Evolutionary conservation across 2,329 filamentous ascomycete genomes (phyloP).

Genomic region (Colletotrichum endophyticum): DNA sequence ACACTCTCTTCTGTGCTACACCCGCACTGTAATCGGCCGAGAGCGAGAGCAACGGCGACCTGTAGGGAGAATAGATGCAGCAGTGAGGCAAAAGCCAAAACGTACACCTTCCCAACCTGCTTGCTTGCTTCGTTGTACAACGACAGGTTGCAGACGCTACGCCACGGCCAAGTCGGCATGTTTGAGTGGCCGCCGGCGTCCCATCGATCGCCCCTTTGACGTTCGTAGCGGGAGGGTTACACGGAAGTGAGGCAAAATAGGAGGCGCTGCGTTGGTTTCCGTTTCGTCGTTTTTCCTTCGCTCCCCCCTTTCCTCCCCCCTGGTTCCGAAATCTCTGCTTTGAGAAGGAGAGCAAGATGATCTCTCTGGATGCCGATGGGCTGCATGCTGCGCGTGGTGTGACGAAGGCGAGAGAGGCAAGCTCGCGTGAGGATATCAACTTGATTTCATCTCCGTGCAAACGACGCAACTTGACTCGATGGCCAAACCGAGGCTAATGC

Average conservation of each 20-base stretch:
- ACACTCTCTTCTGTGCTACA: neutral
- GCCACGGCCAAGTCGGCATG: neutral
- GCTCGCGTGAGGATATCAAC: neutral
- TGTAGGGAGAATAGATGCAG: neutral
- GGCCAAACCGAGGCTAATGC: neutral
- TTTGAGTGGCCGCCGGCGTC: neutral
- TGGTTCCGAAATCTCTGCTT: neutral
- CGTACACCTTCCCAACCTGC: neutral
- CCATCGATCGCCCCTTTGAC: neutral
- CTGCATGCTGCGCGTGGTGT: neutral
- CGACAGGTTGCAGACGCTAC: neutral
- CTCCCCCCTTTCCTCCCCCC: neutral
- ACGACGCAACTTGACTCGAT: neutral
- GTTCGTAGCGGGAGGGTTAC: neutral
- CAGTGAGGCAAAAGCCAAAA: neutral
- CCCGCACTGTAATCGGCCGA: neutral
- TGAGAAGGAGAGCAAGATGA: neutral
- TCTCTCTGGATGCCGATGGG: neutral
- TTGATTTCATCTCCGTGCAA: neutral
- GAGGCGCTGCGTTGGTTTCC: neutral
- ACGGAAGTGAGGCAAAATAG: neutral
- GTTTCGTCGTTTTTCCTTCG: neutral
- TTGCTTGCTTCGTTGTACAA: neutral
- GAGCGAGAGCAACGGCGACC: neutral
- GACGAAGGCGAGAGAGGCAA: neutral